These are phyloP conservation scores for Dalechampia spathulata DNA, from an alignment of 441 rosid genomes.

Conservation along the genomic window DNA sequence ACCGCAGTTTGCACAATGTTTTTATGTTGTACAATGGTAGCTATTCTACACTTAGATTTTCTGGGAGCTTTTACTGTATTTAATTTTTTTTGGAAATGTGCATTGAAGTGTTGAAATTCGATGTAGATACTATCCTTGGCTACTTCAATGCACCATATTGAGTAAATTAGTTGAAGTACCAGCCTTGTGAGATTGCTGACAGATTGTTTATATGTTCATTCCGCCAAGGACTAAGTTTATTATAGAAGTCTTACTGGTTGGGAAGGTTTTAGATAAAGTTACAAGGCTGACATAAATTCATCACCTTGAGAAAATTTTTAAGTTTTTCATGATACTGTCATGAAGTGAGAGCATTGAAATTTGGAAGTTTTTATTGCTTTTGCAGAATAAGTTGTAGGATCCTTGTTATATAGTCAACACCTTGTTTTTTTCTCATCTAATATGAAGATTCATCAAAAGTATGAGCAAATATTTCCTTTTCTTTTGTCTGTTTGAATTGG, in stretches of 20 bases:
- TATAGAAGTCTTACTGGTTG: neutral
- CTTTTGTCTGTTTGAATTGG: neutral
- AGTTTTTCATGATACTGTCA: neutral
- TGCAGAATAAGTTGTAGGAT: neutral
- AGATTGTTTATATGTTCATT: neutral
- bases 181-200: neutral
- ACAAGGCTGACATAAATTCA: neutral
- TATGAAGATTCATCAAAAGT: neutral
- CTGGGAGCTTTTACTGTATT: neutral
- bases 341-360: neutral
- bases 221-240: neutral
- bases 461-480: constrained; percentile 2
- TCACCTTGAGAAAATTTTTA: neutral
- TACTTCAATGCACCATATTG: neutral
- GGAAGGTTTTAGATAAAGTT: neutral
- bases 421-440: neutral
- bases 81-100: neutral
- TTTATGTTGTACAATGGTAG: neutral
- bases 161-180: neutral
- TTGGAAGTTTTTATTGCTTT: neutral
- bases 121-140: neutral
- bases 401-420: neutral
- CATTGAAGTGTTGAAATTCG: neutral
- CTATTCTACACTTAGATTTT: no score
- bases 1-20: neutral